Percentiles rank a stretch among this genome's conserved stretches.
These are phyloP conservation scores for Stygiomarasmius scandens DNA, from an alignment of 1,284 basidiomycete genomes.

Conservation along the genomic window DNA sequence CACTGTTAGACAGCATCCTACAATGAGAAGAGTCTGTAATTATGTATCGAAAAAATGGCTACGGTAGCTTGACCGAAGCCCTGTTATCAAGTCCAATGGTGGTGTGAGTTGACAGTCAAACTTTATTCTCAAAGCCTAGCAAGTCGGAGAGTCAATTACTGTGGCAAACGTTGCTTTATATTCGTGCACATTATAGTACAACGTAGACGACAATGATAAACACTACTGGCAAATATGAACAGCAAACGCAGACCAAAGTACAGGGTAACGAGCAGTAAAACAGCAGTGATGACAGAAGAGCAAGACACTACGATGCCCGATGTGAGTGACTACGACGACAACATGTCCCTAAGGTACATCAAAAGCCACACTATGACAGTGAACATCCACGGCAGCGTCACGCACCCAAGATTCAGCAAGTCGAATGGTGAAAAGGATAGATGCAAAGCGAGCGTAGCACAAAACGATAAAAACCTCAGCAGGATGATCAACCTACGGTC, in stretches of 20 bases:
- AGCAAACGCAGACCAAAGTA: not conserved
- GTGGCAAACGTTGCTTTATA: conserved; percentile 39
- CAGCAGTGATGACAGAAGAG: no score
- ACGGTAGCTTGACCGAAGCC: not conserved
- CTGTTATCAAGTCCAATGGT: not conserved
- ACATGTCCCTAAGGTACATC: no score
- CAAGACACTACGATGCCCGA: no score
- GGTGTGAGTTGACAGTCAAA: conserved; percentile 4
- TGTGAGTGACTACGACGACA: no score
- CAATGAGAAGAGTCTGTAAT: not conserved
- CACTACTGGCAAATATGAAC: not conserved
- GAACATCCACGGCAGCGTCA: no score
- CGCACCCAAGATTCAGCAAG: no score
- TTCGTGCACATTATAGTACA: conserved; percentile 1
- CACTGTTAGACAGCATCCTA: conserved; percentile 2
- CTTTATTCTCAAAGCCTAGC: conserved; percentile 22
- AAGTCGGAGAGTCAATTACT: conserved; percentile 64
- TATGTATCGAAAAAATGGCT: not conserved
- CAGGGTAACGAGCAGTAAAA: no score
- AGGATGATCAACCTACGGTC: no score
- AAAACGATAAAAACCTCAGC: no score
- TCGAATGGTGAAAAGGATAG: no score
- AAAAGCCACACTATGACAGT: no score
- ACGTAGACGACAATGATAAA: conserved; percentile 1
- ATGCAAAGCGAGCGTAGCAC: no score